Percentiles rank a stretch among this genome's conserved stretches.
Evolutionary conservation across 345 rosid species (phyloP).

Genomic region (Euphorbia lathyris): DNA sequence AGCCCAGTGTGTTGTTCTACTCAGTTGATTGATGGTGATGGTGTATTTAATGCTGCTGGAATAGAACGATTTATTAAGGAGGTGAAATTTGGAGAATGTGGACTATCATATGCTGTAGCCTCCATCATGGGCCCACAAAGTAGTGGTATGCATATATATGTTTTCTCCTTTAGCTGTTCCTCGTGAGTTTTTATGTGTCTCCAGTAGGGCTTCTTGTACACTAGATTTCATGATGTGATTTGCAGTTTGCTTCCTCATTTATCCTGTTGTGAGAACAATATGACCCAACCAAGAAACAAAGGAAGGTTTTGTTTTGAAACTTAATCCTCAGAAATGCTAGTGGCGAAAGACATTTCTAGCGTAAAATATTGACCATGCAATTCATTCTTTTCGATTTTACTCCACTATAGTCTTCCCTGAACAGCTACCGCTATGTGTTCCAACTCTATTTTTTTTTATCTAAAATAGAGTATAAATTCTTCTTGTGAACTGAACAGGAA

Average conservation of each 20-base stretch:
- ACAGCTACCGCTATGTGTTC: background rate
- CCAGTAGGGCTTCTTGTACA: background rate
- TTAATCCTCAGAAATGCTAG: background rate
- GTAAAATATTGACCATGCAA: background rate
- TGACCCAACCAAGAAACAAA: background rate
- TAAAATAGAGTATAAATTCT: constrained; percentile 19
- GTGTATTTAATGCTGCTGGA: constrained; percentile 63
- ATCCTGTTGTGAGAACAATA: background rate
- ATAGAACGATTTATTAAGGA: constrained; percentile 72
- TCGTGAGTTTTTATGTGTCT: constrained; percentile 1
- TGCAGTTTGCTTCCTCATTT: background rate
- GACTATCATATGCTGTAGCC: constrained; percentile 90
- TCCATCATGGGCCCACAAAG: constrained; percentile 99
- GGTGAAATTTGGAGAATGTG: constrained; percentile 71
- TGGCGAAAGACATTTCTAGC: background rate
- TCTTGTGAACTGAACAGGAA: constrained; percentile 57
- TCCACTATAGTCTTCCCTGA: background rate
- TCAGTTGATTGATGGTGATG: constrained; percentile 95
- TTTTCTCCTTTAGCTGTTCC: background rate
- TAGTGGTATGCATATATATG: constrained; percentile 62
- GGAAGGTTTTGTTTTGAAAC: background rate
- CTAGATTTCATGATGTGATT: background rate
- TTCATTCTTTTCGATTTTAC: background rate
- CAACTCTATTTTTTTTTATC: background rate
- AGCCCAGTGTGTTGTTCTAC: constrained; percentile 61